These are phyloP conservation scores for Helianthus annuus DNA, from an alignment of 129 eudicot species.

Conservation along the genomic window HanXRQr2.0-SUNRISE NC_035434.2:59953837-59954336, in stretches of 20 bases:
- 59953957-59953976: too few relatives aligned
- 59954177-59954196: slow-evolving; percentile 86
- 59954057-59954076: neutral
- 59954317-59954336: slow-evolving; percentile 84
- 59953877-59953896: too few relatives aligned
- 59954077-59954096: slow-evolving; percentile 37
- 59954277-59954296: slow-evolving; percentile 81
- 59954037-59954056: neutral
- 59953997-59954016: too few relatives aligned
- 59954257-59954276: slow-evolving; percentile 63
- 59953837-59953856: too few relatives aligned
- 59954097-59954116: slow-evolving; percentile 97
- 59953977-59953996: too few relatives aligned
- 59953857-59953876: too few relatives aligned
- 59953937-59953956: too few relatives aligned
- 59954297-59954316: slow-evolving; percentile 87
- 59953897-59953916: too few relatives aligned
- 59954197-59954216: slow-evolving; percentile 17
- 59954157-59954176: slow-evolving; percentile 90
- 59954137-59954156: slow-evolving; percentile 84
- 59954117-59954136: slow-evolving; percentile 95
- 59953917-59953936: too few relatives aligned
- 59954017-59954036: too few relatives aligned
- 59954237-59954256: slow-evolving; percentile 9
- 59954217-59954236: neutral